A percentile compares a stretch with the other conserved stretches of the same genome.
Evolutionary conservation across 257 asterid species (phyloP).

Genomic region (Cruciata laevipes): DNA sequence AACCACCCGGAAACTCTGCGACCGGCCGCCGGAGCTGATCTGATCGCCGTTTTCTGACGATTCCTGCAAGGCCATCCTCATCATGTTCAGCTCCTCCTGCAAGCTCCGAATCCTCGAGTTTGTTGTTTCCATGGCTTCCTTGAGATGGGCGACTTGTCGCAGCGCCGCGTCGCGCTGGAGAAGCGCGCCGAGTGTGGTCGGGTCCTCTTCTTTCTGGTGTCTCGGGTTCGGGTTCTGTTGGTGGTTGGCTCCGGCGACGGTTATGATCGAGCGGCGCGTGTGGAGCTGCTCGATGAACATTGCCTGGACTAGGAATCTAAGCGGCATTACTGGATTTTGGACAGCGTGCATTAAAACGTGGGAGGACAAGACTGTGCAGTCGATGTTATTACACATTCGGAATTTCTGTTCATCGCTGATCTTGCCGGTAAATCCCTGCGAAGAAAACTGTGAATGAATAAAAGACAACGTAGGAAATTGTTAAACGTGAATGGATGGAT

Average conservation of each 20-base stretch:
- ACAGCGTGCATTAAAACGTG: conserved; percentile 73
- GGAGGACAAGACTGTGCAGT: conserved; percentile 62
- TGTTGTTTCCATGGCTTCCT: conserved; percentile 56
- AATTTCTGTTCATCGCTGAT: conserved; percentile 50
- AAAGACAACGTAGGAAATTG: background rate
- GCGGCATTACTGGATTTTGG: conserved; percentile 77
- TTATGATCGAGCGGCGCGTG: conserved; percentile 69
- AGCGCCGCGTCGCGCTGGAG: conserved; percentile 68
- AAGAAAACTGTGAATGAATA: background rate
- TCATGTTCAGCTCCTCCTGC: conserved; percentile 57
- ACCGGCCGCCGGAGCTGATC: conserved; percentile 29
- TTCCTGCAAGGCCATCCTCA: conserved; percentile 40
- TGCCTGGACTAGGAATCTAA: conserved; percentile 84
- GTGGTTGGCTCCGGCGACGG: conserved; percentile 36
- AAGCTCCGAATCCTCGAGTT: conserved; percentile 48
- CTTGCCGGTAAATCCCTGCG: no score
- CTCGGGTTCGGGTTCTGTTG: background rate
- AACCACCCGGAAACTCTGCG: conserved; percentile 53
- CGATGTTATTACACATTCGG: conserved; percentile 65
- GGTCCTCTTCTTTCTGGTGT: conserved; percentile 11
- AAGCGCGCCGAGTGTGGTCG: conserved; percentile 52
- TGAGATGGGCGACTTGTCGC: conserved; percentile 57
- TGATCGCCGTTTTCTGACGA: conserved; percentile 26
- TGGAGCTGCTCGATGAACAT: conserved; percentile 85
- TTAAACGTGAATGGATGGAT: background rate